A percentile compares a stretch with the other conserved stretches of the same genome.
These are phyloP conservation scores for Tolypocladium sp. DNA, from an alignment of 2,329 filamentous ascomycete species.

Conservation along the genomic window DNA sequence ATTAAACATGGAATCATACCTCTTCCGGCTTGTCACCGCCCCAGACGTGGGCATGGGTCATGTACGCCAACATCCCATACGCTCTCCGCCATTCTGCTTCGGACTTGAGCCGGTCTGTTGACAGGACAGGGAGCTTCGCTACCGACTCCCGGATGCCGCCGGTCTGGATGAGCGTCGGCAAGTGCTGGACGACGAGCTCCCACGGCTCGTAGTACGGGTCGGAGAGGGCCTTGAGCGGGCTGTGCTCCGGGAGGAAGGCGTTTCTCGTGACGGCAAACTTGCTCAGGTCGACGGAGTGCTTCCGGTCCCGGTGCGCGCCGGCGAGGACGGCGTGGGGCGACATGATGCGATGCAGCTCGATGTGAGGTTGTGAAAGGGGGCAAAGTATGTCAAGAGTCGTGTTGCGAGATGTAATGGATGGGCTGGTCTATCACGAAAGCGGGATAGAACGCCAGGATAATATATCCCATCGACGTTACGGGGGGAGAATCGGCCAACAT, in stretches of 20 bases:
- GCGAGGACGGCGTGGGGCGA: conserved; percentile 30
- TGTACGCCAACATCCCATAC: conserved; percentile 69
- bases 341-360: conserved; percentile 16
- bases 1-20: conserved; percentile 31
- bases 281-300: conserved; percentile 16
- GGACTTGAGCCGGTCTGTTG: conserved; percentile 50
- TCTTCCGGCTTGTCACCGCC: conserved; percentile 67
- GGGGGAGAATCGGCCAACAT: neutral
- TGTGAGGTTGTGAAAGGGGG: neutral
- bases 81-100: conserved; percentile 74
- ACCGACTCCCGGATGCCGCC: conserved; percentile 55
- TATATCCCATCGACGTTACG: neutral
- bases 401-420: neutral
- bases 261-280: conserved; percentile 38
- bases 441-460: neutral
- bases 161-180: conserved; percentile 58
- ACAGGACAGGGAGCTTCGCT: conserved; percentile 58
- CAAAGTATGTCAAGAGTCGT: neutral
- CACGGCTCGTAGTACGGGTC: conserved; percentile 70
- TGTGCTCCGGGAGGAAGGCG: conserved; percentile 67
- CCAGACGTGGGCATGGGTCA: conserved; percentile 86
- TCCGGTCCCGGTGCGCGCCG: conserved; percentile 6
- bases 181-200: conserved; percentile 60
- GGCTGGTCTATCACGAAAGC: neutral
- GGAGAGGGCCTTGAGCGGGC: conserved; percentile 56